Evolutionary conservation across 2,329 filamentous ascomycete genomes (phyloP).

Genomic region (Fusarium graminum): DNA sequence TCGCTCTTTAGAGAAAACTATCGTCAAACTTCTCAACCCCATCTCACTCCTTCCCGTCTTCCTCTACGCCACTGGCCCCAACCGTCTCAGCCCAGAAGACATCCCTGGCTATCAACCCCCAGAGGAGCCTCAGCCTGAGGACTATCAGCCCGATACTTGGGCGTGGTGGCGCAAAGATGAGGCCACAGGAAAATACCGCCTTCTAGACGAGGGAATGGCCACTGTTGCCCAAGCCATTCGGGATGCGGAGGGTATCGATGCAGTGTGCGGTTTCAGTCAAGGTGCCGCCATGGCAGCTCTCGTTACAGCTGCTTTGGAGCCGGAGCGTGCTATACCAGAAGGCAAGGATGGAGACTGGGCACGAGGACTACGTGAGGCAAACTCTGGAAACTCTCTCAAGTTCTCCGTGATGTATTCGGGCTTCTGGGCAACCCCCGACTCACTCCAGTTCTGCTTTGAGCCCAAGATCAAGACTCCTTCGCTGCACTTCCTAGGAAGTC

Average conservation of each 20-base stretch:
- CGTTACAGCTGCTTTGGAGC: conserved; percentile 78
- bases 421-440: conserved; percentile 73
- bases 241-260: conserved; percentile 77
- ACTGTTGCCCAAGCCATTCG: conserved; percentile 72
- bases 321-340: conserved; percentile 47
- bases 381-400: conserved; percentile 64
- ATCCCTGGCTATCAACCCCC: conserved; percentile 75
- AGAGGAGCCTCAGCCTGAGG: conserved; percentile 57
- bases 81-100: conserved; percentile 71
- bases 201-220: conserved; percentile 76
- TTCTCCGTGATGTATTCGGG: conserved; percentile 85
- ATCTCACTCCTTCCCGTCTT: conserved; percentile 67
- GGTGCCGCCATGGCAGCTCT: conserved; percentile 80
- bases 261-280: conserved; percentile 85
- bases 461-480: conserved; percentile 81
- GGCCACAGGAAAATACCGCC: conserved; percentile 72
- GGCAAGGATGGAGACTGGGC: conserved; percentile 58
- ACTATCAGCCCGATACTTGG: conserved; percentile 75
- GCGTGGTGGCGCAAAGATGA: conserved; percentile 85
- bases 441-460: conserved; percentile 75
- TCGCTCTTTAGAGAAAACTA: conserved; percentile 84
- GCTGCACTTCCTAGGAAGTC: conserved; percentile 83
- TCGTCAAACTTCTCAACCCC: conserved; percentile 78
- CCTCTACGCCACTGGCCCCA: conserved; percentile 77
- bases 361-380: conserved; percentile 62